Evolutionary conservation across 345 rosid species (phyloP).

Genomic region (Toxicodendron radicans): DNA sequence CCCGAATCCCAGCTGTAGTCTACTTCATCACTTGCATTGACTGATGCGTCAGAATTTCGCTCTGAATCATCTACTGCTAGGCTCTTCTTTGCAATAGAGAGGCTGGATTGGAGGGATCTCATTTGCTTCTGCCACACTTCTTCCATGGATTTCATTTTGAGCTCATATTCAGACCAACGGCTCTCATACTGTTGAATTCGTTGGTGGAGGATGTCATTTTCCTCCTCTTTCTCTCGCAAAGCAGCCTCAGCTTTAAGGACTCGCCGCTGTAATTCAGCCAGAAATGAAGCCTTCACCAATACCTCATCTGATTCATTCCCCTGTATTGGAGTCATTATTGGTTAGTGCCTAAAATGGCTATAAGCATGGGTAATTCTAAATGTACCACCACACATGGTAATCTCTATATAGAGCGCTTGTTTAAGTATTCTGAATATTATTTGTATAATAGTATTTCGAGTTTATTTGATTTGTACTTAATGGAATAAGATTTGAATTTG

Average conservation of each 20-base stretch:
- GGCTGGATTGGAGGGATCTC: conserved; percentile 93
- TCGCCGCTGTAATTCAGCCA: conserved; percentile 85
- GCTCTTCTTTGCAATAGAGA: conserved; percentile 97
- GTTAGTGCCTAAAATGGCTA: conserved; percentile 19
- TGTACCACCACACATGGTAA: neutral
- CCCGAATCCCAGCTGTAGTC: conserved; percentile 69
- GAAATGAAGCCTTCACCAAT: conserved; percentile 82
- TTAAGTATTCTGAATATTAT: too few species aligned
- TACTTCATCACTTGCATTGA: conserved; percentile 66
- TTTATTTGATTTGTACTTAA: too few species aligned
- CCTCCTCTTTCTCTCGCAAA: conserved; percentile 88
- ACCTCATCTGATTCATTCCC: conserved; percentile 73
- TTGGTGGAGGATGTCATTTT: conserved; percentile 91
- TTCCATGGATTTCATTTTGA: conserved; percentile 99
- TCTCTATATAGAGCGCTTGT: too few species aligned
- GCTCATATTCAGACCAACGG: conserved; percentile 96
- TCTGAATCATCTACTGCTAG: conserved; percentile 79
- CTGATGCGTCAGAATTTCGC: conserved; percentile 91
- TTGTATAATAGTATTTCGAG: too few species aligned
- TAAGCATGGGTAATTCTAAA: neutral
- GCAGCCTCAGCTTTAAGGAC: conserved; percentile 92
- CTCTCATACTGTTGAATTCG: conserved; percentile 91
- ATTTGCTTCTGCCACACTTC: conserved; percentile 99
- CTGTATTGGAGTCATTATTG: conserved; percentile 33
- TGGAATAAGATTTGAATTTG: too few species aligned